These are phyloP conservation scores for Phytophthora pseudosyringae DNA, from an alignment of 352 stramenopile genomes.

Conservation along the genomic window DNA sequence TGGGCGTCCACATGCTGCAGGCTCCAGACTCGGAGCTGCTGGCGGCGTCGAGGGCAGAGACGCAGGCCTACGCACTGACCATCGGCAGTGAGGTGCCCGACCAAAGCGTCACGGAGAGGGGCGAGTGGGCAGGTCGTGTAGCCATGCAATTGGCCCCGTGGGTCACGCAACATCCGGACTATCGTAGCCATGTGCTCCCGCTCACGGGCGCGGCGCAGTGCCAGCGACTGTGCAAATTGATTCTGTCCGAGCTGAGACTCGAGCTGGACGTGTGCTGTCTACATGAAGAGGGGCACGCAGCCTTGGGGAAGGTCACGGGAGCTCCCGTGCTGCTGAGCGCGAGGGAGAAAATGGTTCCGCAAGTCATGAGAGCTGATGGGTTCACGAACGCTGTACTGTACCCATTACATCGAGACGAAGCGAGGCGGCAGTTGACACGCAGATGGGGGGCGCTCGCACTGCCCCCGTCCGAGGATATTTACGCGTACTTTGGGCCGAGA, in stretches of 20 bases:
- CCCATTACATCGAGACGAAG: constrained; percentile 65
- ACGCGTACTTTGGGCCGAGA: constrained; percentile 69
- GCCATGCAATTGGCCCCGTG: constrained; percentile 42
- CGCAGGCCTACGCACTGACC: constrained; percentile 54
- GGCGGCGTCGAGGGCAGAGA: constrained; percentile 29
- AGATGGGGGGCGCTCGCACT: constrained; percentile 48
- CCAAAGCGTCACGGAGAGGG: constrained; percentile 14
- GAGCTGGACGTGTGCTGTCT: constrained; percentile 45
- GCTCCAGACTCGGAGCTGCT: constrained; percentile 35
- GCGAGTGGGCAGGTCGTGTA: constrained; percentile 22
- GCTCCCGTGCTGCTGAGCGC: constrained; percentile 45
- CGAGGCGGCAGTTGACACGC: constrained; percentile 47
- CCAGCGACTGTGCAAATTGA: constrained; percentile 62
- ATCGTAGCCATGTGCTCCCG: constrained; percentile 49
- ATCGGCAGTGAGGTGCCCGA: constrained; percentile 42
- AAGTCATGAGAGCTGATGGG: constrained; percentile 39
- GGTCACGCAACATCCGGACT: constrained; percentile 55
- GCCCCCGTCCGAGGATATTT: constrained; percentile 56
- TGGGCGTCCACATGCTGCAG: constrained; percentile 51
- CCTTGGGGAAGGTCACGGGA: not conserved
- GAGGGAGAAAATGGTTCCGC: constrained; percentile 44
- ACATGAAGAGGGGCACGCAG: constrained; percentile 19
- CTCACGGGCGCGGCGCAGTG: constrained; percentile 56
- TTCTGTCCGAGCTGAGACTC: constrained; percentile 51
- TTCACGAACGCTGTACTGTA: constrained; percentile 47